Evolutionary conservation across 2,329 filamentous ascomycete species (phyloP).

Genomic region (Sporothrix globosa): DNA sequence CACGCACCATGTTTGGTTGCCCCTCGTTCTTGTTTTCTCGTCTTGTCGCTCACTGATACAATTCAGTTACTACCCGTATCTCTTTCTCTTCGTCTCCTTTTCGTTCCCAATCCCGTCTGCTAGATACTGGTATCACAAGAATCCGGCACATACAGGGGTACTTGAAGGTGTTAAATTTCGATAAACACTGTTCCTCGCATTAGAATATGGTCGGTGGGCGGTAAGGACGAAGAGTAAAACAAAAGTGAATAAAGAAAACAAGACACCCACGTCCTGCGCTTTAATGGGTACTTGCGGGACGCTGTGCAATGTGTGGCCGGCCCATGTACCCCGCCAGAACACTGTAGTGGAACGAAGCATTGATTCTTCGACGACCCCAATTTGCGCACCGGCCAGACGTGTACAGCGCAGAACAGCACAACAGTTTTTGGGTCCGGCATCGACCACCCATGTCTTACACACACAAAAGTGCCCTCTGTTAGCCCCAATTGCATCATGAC

Average conservation of each 20-base stretch:
- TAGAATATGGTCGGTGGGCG: neutral
- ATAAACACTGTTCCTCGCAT: slow-evolving; percentile 6
- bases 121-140: neutral
- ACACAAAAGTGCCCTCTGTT: neutral
- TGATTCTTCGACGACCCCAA: neutral
- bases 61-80: no score
- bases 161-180: neutral
- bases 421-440: neutral
- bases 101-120: neutral
- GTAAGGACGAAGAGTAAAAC: neutral
- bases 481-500: slow-evolving; percentile 11
- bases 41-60: no score
- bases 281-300: neutral
- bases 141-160: neutral
- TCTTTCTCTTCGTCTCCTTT: neutral
- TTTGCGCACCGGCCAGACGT: slow-evolving; percentile 9
- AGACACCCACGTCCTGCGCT: neutral
- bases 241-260: neutral
- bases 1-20: neutral
- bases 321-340: neutral
- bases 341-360: neutral
- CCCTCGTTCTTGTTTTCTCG: neutral
- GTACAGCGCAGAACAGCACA: neutral
- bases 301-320: slow-evolving; percentile 13
- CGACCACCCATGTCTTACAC: slow-evolving; percentile 6